Percentiles rank a stretch among this genome's conserved stretches.
phyloP scores from a whole-genome alignment of 768 basidiomycete species.

The Psilocybe tampanensis region DNA sequence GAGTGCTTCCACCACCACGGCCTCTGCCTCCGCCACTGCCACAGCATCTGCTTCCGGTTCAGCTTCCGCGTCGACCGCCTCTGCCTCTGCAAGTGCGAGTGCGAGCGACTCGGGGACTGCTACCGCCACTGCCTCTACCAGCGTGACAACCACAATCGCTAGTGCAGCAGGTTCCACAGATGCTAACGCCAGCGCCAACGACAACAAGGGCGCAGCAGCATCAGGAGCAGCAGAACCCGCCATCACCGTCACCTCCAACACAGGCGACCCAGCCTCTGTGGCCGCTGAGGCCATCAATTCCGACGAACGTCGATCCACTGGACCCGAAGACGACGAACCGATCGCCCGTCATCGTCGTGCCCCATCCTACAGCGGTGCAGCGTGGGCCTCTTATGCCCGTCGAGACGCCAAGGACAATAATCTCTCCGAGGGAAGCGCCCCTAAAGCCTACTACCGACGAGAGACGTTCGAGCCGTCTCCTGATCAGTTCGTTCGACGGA shows the following conservation, averaged over 20 bases:
- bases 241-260: too few relatives aligned
- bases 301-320: too few relatives aligned
- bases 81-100: neutral
- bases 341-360: too few relatives aligned
- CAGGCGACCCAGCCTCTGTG: too few relatives aligned
- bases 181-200: neutral
- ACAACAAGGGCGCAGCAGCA: neutral
- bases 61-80: constrained; percentile 2
- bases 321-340: too few relatives aligned
- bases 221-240: too few relatives aligned
- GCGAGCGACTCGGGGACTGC: neutral
- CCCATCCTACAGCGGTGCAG: too few relatives aligned
- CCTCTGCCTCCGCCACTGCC: constrained; percentile 7
- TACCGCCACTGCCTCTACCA: constrained; percentile 6
- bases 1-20: constrained; percentile 7
- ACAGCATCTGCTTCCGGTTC: neutral
- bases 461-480: constrained; percentile 7
- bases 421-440: neutral
- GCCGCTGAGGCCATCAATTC: too few relatives aligned
- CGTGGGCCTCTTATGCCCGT: too few relatives aligned
- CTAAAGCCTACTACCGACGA: constrained; percentile 3
- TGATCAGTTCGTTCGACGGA: constrained; percentile 11
- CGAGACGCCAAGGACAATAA: neutral
- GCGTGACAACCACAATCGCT: neutral
- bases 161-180: neutral